Base-by-base conservation (phyloP, 1,139 yeast genomes). In the Sugiyamaella pinicola region DNA sequence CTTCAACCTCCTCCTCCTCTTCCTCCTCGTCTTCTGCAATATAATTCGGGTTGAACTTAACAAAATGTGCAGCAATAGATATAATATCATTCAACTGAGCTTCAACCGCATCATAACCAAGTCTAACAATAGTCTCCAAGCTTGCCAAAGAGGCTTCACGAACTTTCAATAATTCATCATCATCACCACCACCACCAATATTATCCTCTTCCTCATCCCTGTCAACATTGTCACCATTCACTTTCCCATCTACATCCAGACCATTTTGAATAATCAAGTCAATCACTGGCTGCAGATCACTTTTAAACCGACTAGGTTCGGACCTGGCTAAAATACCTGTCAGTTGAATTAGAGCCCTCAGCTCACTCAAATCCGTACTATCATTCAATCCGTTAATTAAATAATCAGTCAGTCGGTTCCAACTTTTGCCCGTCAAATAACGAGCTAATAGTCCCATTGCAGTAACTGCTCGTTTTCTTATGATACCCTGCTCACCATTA, bases 41-140 rank as follows among this genome's bases (percentile, higher is more conserved):
- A 29, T 64, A 66, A 58, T 83, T 80, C 0, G 95, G 93, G 59
- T 85, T 82, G 63, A 83, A 86, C 4, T 64, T 63, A 35, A 83
- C 64, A 57, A 82, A 83, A 13, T 60, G 63, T 12, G 68, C 60
- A n/a, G 77, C 64, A 2, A 76, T 66, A 0, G 61, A 61, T 15
- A 81, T 57, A 1, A 76, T 55, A 26, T 71, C 70, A 13, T 57
- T 60, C 10, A 72, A 61, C 34, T 67, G 68, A 8, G 60, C 56
- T 12, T 68, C 64, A 40, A 69, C 58, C 0, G 67, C 58, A 22
- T 61, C 56, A 33, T 58, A 55, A 7, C 61, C 63, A 17, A 59
- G 56, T 9, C 58, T 54, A 9, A 63, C 61, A 41, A 70, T 61
- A 0, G 64, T 58, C 28, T 68, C 73, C 29, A 72, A 52, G 2